A percentile compares a stretch with the other conserved stretches of the same genome.
phyloP scores from a whole-genome alignment of 768 basidiomycete genomes.

The Auricularia heimuer region DNA sequence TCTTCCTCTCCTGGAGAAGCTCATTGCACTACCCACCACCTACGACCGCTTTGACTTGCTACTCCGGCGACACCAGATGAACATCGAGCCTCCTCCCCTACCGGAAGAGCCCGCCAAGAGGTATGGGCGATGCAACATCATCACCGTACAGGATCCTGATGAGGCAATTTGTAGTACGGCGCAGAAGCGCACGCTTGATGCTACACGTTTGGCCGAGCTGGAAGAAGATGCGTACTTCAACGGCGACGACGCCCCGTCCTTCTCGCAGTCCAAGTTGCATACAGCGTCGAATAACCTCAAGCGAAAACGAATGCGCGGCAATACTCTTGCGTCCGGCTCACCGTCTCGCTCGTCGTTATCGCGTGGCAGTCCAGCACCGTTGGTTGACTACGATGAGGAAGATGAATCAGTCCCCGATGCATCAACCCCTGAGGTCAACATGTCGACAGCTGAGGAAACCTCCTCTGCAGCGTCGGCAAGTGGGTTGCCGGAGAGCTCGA shows the following conservation, averaged over 20 bases:
- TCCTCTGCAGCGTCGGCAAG: not conserved
- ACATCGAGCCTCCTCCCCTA: slow-evolving; percentile 65
- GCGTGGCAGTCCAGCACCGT: not conserved
- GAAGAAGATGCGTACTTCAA: slow-evolving; percentile 1
- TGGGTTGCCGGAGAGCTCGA: not conserved
- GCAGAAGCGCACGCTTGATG: not conserved
- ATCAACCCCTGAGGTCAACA: not conserved
- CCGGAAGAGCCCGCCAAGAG: slow-evolving; percentile 25
- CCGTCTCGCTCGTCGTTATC: not conserved
- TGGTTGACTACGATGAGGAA: not conserved
- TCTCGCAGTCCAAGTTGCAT: not conserved
- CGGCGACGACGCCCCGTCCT: not conserved
- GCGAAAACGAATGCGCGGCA: not conserved
- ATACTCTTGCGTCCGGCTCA: not conserved
- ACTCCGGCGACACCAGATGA: slow-evolving; percentile 83
- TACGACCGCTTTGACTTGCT: slow-evolving; percentile 62
- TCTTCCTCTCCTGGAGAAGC: slow-evolving; percentile 49
- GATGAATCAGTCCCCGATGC: not conserved
- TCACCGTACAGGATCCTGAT: too few species aligned
- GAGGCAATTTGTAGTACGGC: not conserved
- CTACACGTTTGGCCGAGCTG: not conserved
- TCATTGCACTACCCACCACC: slow-evolving; percentile 52
- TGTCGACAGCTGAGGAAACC: not conserved
- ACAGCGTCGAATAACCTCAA: not conserved
- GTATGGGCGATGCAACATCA: not conserved